Evolutionary conservation across 495 filamentous ascomycete species (phyloP), one percentile per base, ranked within the genome.

Genomic region (Aspergillus funiculosus): DNA sequence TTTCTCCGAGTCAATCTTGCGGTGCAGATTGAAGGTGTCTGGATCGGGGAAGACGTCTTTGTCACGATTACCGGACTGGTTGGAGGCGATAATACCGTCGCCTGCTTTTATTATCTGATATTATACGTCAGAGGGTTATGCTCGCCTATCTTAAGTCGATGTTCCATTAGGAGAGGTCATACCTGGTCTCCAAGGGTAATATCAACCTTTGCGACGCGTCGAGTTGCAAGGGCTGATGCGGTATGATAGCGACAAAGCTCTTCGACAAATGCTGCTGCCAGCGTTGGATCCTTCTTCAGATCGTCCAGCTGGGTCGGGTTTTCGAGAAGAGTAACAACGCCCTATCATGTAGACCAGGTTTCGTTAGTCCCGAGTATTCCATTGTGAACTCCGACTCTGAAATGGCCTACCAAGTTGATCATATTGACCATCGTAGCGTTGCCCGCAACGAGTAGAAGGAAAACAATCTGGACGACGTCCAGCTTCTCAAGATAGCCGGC

Each of bases 61-160:
- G 17, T 42, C 39, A 6, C 39, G 39, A 24, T 42, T 42, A 1
- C 22, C 39, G 14, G 39, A 14, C 9, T 42, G 39, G 39, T 42
- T 42, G 14, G 39, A 42, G 39, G 39, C 39, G 14, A 42, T 42
- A 1, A 42, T 42, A 15, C 39, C 39, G 13, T 42, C 39, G 39
- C 39, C 39, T 11, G 39, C 39, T 42, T 28, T 27, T 2, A 42
- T 42, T 3, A 8, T 18, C 39, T 42, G 25, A 4, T 4, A 15
- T 7, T 1, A 19, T 15, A 18, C 14, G 17, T 15, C 10, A 17
- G 5, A 19, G 14, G 19, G 9, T 34, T 10, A 18, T 21, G n/a
- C 8, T 29, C 2, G 22, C 11, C 14, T n/a, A 13, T 21, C 10
- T 20, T 15, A 17, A 19, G n/a, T 6, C 8, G n/a, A 2, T 1